Base-by-base conservation (phyloP, 192 early-diverging fungal genomes). In the Coemansia asiatica region DNA sequence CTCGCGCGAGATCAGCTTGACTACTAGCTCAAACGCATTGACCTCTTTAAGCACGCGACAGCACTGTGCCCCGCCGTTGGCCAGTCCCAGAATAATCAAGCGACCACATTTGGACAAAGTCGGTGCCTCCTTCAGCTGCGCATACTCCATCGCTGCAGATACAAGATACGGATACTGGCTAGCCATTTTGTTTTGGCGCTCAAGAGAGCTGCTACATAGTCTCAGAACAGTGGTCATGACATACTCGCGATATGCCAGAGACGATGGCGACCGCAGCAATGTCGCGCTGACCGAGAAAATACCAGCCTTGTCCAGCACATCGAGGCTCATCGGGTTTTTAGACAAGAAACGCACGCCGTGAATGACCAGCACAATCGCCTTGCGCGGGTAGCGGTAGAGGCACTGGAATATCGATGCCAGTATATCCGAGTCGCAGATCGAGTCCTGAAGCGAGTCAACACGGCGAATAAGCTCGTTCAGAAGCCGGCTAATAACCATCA, bases 1-100 rank as follows among this genome's bases (percentile, higher is more conserved):
- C 70, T 82, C 79, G 55, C 79, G 74, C 59, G 79, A 82, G 13
- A 82, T 82, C 53, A 82, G 68, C 74, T 82, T 82, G 21, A 82
- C 79, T 1, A 82, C 58, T 27, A 82, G 71, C 64, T 82, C 79
- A 49, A 82, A 76, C 40, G 79, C 79, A 40, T 67, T 35, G 47
- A 74, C 79, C 25, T 82, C 79, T 59, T 71, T 73, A n/a, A 82
- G 71, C 57, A 76, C 74, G 9, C 79, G 74, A 38, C 79, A 82
- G 67, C 79, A 82, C 59, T 73, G 67, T 18, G 68, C 46, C 0
- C 71, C 74, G 23, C 74, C 79, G 40, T 63, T 72, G 10, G 79
- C 67, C 67, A 82, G 54, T 0, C 74, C 79, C 3, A 82, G 64
- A 19, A 82, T 69, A 4, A 82, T 65, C 36, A 70, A 56, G 6